A percentile compares a stretch with the other conserved stretches of the same genome.
Evolutionary conservation across 305 asterid species (phyloP).

Genomic region (Petunia hybrid): DNA sequence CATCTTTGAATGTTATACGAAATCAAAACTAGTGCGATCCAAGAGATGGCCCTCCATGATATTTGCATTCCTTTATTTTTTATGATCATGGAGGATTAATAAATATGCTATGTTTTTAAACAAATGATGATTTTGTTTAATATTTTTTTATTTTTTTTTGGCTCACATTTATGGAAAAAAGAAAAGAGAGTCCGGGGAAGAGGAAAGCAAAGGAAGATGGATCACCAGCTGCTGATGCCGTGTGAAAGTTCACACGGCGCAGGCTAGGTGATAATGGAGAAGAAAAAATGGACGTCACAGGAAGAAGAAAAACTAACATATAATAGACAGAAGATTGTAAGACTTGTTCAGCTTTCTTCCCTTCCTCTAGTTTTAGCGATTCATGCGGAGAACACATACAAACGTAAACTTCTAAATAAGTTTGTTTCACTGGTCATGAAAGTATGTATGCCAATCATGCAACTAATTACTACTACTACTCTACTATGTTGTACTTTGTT

Average conservation of each 20-base stretch:
- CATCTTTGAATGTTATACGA: constrained; percentile 35
- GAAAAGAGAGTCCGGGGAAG: not conserved
- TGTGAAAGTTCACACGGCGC: constrained; percentile 21
- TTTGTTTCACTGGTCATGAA: not conserved
- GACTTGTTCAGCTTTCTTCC: constrained; percentile 27
- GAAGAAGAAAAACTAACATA: not conserved
- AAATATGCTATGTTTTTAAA: not conserved
- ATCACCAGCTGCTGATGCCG: constrained; percentile 24
- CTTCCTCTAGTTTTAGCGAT: constrained; percentile 32
- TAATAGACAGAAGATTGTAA: constrained; percentile 18
- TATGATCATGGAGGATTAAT: not conserved
- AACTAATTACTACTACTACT: too few species aligned
- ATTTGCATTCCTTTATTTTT: constrained; percentile 43
- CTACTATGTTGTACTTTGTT: too few species aligned
- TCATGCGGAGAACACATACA: constrained; percentile 26
- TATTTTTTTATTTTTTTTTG: not conserved
- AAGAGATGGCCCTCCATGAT: constrained; percentile 44
- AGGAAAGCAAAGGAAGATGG: not conserved
- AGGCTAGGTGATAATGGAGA: not conserved
- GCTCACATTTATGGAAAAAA: not conserved
- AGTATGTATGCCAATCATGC: not conserved
- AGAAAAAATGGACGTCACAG: constrained; percentile 14
- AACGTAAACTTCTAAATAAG: not conserved
- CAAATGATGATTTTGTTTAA: not conserved
- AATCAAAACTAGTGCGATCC: constrained; percentile 36